These are phyloP conservation scores for Geotrichum restrictum DNA, from an alignment of 1,139 yeast genomes.

Conservation along the genomic window DNA sequence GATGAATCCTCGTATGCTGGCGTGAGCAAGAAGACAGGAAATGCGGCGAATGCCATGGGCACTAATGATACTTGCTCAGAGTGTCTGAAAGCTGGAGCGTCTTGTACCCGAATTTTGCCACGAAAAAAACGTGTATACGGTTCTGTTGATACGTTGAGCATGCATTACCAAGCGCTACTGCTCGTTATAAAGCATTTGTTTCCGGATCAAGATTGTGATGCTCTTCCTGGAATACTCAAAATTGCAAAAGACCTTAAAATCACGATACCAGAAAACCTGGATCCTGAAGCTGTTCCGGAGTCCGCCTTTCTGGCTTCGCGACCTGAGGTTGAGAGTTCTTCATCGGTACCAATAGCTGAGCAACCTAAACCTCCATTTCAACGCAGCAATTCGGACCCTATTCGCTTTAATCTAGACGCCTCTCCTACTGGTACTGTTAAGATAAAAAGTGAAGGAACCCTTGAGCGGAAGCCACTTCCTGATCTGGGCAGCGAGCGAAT, in stretches of 20 bases:
- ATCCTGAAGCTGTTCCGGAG: slow-evolving; percentile 17
- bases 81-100: slow-evolving; percentile 16
- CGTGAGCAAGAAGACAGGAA: background rate
- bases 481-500: slow-evolving; percentile 21
- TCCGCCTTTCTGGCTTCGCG: slow-evolving; percentile 11
- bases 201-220: slow-evolving; percentile 20
- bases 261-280: slow-evolving; percentile 12
- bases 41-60: slow-evolving; percentile 9
- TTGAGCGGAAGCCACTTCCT: slow-evolving; percentile 13
- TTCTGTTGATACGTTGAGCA: slow-evolving; percentile 18
- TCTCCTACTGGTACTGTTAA: background rate
- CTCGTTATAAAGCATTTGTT: slow-evolving; percentile 12
- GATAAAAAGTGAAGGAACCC: background rate
- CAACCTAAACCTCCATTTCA: background rate
- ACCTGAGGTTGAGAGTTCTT: background rate
- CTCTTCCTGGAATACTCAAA: slow-evolving; percentile 11
- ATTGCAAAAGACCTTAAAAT: slow-evolving; percentile 12
- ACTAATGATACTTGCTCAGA: slow-evolving; percentile 17
- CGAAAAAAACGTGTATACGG: slow-evolving; percentile 22
- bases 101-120: slow-evolving; percentile 19
- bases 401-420: background rate
- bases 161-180: slow-evolving; percentile 20
- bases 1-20: background rate
- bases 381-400: background rate
- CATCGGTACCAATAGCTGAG: background rate